phyloP scores from a whole-genome alignment of 2,329 filamentous ascomycete species.

The Phyllosticta citriasiana region DNA sequence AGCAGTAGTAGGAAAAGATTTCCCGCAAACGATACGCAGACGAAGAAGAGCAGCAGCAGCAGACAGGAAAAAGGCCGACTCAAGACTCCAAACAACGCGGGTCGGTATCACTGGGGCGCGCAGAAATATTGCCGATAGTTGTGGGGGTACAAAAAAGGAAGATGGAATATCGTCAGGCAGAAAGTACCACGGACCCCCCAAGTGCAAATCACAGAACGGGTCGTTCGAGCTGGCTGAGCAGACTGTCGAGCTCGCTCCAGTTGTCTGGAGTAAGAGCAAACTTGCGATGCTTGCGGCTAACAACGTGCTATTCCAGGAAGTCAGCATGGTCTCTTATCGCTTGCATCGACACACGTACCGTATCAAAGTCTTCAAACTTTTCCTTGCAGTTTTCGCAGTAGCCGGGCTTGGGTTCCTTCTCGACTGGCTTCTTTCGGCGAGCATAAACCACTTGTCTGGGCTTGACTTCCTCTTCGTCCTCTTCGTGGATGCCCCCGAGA shows the following conservation, averaged over 20 bases:
- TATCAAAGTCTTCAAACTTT: constrained; percentile 96
- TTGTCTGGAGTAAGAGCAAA: constrained; percentile 79
- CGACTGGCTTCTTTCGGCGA: constrained; percentile 48
- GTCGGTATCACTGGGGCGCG: too few relatives aligned
- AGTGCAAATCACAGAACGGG: constrained; percentile 2
- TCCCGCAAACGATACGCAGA: too few relatives aligned
- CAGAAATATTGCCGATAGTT: not conserved
- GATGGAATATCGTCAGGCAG: not conserved
- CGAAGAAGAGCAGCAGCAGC: too few relatives aligned
- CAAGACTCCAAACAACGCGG: too few relatives aligned
- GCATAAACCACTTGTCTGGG: constrained; percentile 28
- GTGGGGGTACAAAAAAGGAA: not conserved
- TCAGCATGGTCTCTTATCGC: constrained; percentile 22
- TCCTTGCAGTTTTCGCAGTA: constrained; percentile 98
- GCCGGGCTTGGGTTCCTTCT: constrained; percentile 82
- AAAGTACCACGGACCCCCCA: not conserved
- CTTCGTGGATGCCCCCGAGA: constrained; percentile 43
- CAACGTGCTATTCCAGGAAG: constrained; percentile 56
- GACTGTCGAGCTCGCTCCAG: constrained; percentile 76
- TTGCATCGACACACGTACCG: constrained; percentile 48
- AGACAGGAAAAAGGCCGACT: too few relatives aligned
- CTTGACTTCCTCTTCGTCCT: constrained; percentile 32
- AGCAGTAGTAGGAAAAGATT: too few relatives aligned
- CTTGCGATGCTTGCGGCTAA: constrained; percentile 82
- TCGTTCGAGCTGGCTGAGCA: constrained; percentile 41